These are phyloP conservation scores for Marasmius sp. DNA, from an alignment of 1,284 basidiomycete genomes.

Conservation along the genomic window DNA sequence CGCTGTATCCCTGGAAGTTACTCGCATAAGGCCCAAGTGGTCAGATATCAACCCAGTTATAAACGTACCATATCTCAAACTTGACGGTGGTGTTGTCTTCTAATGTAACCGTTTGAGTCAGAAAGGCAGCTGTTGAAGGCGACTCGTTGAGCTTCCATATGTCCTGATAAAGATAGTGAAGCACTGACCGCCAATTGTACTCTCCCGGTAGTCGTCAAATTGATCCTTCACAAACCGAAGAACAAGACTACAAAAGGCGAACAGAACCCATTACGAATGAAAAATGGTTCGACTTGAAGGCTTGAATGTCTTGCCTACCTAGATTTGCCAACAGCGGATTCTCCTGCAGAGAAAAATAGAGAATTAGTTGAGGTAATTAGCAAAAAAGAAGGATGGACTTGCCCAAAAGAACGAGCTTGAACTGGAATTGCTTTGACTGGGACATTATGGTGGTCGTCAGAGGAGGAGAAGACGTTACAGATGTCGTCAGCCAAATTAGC, in stretches of 20 bases:
- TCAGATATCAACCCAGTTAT: background rate
- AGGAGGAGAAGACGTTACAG: constrained; percentile 1
- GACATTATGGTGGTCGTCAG: constrained; percentile 38
- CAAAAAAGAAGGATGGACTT: constrained; percentile 19
- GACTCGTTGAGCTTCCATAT: constrained; percentile 8
- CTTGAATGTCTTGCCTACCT: constrained; percentile 47
- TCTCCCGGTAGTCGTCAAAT: constrained; percentile 96
- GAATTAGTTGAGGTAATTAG: constrained; percentile 6
- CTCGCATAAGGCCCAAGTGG: constrained; percentile 7
- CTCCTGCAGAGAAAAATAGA: constrained; percentile 52
- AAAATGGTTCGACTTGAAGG: constrained; percentile 1
- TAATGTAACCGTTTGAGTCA: constrained; percentile 92
- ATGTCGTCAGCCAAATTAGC: constrained; percentile 6
- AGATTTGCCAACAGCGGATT: constrained; percentile 97
- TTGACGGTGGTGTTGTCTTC: constrained; percentile 92
- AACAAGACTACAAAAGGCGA: constrained; percentile 67
- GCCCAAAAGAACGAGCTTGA: constrained; percentile 93
- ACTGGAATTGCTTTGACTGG: constrained; percentile 78
- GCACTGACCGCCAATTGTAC: constrained; percentile 74
- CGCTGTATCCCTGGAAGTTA: constrained; percentile 75
- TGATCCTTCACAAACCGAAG: constrained; percentile 96
- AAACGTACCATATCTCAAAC: constrained; percentile 92
- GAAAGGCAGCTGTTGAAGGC: constrained; percentile 76
- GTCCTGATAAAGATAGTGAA: constrained; percentile 10
- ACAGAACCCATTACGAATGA: constrained; percentile 3